A percentile compares a stretch with the other conserved stretches of the same genome.
Evolutionary conservation across 2,329 filamentous ascomycete genomes (phyloP).

Genomic region (Xylaria sp.): DNA sequence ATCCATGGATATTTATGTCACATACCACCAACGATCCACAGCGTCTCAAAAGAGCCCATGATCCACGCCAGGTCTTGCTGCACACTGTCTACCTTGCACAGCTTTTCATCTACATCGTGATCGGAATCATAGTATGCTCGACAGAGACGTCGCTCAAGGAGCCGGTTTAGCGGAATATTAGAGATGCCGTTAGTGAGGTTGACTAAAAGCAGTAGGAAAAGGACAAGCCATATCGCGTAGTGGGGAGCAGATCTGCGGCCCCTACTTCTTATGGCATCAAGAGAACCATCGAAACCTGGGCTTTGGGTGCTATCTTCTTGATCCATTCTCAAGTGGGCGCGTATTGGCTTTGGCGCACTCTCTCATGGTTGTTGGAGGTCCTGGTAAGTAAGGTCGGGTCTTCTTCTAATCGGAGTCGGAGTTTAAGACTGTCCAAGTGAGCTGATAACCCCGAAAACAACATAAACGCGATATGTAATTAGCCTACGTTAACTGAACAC

Average conservation of each 20-base stretch:
- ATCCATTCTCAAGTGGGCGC: constrained; percentile 23
- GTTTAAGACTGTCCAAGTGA: background rate
- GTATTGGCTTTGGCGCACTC: background rate
- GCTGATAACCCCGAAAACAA: background rate
- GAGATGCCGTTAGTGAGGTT: constrained; percentile 61
- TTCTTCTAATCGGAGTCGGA: background rate
- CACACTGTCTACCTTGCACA: constrained; percentile 65
- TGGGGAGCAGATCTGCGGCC: constrained; percentile 8
- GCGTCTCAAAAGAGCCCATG: constrained; percentile 61
- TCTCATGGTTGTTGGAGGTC: background rate
- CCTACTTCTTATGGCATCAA: background rate
- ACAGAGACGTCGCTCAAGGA: constrained; percentile 62
- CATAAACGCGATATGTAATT: background rate
- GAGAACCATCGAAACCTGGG: constrained; percentile 5
- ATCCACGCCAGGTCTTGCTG: constrained; percentile 64
- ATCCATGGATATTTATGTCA: background rate
- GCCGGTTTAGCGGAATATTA: constrained; percentile 59
- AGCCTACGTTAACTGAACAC: background rate
- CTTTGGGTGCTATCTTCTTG: constrained; percentile 22
- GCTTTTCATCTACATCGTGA: constrained; percentile 59
- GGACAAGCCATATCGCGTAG: constrained; percentile 46
- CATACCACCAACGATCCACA: constrained; percentile 61
- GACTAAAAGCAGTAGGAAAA: constrained; percentile 58
- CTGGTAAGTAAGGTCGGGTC: background rate
- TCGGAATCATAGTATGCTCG: constrained; percentile 59